Evolutionary conservation across 2,329 filamentous ascomycete genomes (phyloP).

Genomic region (Didymella lethalis): DNA sequence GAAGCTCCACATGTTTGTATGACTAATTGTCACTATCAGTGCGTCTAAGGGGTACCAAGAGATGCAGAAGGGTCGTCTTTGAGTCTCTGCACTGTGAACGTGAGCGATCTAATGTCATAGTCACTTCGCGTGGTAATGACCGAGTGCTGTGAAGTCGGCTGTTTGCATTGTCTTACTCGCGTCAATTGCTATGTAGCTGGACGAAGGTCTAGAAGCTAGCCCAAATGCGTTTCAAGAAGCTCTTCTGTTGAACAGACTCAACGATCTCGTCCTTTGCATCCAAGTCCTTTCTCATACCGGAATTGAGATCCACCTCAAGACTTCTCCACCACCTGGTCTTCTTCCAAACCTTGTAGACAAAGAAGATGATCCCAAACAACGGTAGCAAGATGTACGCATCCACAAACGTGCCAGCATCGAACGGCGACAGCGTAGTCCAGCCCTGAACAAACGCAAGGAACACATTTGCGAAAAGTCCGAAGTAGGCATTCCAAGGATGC

Average conservation of each 20-base stretch:
- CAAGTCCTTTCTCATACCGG: slow-evolving; percentile 49
- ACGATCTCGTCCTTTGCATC: slow-evolving; percentile 35
- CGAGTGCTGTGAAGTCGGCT: not conserved
- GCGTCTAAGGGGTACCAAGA: too few relatives aligned
- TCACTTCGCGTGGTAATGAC: not conserved
- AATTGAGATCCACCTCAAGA: slow-evolving; percentile 52
- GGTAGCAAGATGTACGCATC: slow-evolving; percentile 63
- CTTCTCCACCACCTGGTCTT: slow-evolving; percentile 48
- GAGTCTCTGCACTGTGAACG: not conserved
- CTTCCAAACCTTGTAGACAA: slow-evolving; percentile 57
- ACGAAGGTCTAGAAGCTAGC: slow-evolving; percentile 18
- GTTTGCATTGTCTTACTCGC: not conserved
- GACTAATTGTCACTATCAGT: not conserved
- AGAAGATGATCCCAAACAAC: slow-evolving; percentile 57
- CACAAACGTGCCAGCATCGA: slow-evolving; percentile 60
- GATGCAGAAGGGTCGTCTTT: not conserved
- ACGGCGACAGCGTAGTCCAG: slow-evolving; percentile 62
- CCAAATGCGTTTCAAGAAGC: slow-evolving; percentile 26
- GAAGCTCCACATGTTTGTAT: not conserved
- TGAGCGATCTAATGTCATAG: not conserved
- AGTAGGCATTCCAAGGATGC: slow-evolving; percentile 62
- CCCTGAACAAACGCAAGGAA: slow-evolving; percentile 63
- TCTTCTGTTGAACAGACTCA: slow-evolving; percentile 21
- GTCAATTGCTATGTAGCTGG: not conserved
- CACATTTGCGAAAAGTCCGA: slow-evolving; percentile 57